Base-by-base conservation (phyloP, 2,329 filamentous ascomycete genomes). In the Boeremia lycopersici region DNA sequence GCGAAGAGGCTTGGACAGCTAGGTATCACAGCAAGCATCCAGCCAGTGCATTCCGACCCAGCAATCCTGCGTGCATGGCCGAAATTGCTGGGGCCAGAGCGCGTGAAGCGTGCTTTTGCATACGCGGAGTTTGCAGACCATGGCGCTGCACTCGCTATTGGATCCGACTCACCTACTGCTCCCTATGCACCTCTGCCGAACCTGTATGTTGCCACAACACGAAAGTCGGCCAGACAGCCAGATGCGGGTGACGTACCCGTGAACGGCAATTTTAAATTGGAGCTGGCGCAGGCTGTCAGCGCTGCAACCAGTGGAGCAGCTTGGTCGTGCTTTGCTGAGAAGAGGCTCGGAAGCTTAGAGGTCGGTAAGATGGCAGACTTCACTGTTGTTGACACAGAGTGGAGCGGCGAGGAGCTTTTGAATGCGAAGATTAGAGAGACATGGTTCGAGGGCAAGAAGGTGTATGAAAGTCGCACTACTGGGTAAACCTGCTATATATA, bases 11-110 rank as follows among this genome's bases (percentile, higher is more conserved):
- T 89, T 0, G 86, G 84, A 6, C 65, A 74, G 23, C 73, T 86
- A 4, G 84, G 85, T 43, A 86, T 89, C 71, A 96, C 91, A 51
- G 93, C 96, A 56, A 90, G 90, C 52, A 96, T 96, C 61, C 91
- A 96, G 78, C 95, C 92, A 19, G 96, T 96, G 77, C 96, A 92
- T 74, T 90, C 92, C 62, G 92, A 96, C 69, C 86, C 86, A 0
- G 83, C 84, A 0, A 85, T 87, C 50, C 73, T 88, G 3, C 76
- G 80, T 26, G 85, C 84, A 0, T 89, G 86, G 84, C 84, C 84
- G 0, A 73, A 76, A 7, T 77, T 88, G 13, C 72, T 89, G 4
- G 85, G 84, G 1, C 63, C 70, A 1, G 73, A 79, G 13, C 77
- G 85, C 1, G 83, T 85, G 72, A 77, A 76, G 45, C 77, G 85